Conservation (phyloP, 768 basidiomycete genomes). For the Suillus sp. region DNA sequence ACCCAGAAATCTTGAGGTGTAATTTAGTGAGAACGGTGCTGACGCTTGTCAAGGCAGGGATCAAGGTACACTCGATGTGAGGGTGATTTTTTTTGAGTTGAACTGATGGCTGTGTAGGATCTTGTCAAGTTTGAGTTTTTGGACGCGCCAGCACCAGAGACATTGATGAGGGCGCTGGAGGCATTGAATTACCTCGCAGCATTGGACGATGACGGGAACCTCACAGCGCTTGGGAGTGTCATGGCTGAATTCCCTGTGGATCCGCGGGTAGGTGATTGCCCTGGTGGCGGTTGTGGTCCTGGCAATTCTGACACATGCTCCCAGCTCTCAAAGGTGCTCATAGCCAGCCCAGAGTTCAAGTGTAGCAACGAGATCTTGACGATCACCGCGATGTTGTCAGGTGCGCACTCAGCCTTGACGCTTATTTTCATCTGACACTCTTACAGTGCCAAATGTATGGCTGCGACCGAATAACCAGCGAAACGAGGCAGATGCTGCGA, state of each 20-base stretch:
- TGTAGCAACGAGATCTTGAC: slow-evolving; percentile 96
- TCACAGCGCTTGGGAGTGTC: slow-evolving; percentile 81
- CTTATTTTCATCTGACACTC: background rate
- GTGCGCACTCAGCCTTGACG: slow-evolving; percentile 36
- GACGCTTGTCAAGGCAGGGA: slow-evolving; percentile 90
- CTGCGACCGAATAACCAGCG: slow-evolving; percentile 84
- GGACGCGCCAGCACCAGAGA: slow-evolving; percentile 93
- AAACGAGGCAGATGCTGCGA: slow-evolving; percentile 91
- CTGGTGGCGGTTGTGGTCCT: background rate
- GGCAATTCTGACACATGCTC: background rate
- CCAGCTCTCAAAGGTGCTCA: slow-evolving; percentile 87
- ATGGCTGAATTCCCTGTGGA: slow-evolving; percentile 99
- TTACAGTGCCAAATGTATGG: slow-evolving; percentile 83
- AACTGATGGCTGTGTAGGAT: slow-evolving; percentile 47
- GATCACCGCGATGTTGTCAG: slow-evolving; percentile 96
- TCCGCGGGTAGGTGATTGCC: slow-evolving; percentile 67
- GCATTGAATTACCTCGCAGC: slow-evolving; percentile 90
- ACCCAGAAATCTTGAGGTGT: slow-evolving; percentile 92
- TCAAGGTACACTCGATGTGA: slow-evolving; percentile 55
- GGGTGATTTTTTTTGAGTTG: slow-evolving; percentile 6
- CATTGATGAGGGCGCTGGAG: slow-evolving; percentile 95
- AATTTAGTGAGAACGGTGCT: slow-evolving; percentile 93
- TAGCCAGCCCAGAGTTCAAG: slow-evolving; percentile 90
- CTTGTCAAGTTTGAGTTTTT: slow-evolving; percentile 87
- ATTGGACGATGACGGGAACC: slow-evolving; percentile 89